These are phyloP conservation scores for Nicotiana paniculata DNA, from an alignment of 257 asterid species.

Conservation along the genomic window DNA sequence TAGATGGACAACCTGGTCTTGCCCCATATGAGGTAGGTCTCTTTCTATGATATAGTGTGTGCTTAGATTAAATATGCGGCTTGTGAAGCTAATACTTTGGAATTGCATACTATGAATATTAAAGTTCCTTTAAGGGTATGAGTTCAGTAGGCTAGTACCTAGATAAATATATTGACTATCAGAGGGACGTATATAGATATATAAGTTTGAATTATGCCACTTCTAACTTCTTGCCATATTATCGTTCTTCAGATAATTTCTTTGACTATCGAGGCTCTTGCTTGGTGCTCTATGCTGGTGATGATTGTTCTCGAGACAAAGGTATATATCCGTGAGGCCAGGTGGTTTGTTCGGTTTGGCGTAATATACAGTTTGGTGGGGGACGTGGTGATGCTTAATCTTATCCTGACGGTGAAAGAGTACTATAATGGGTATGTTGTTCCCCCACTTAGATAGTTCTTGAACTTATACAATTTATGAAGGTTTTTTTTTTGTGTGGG, in stretches of 20 bases:
- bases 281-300: slow-evolving; percentile 81
- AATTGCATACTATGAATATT: no score
- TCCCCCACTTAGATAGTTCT: not conserved
- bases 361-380: slow-evolving; percentile 74
- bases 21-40: slow-evolving; percentile 79
- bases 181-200: no score
- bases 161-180: no score
- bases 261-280: slow-evolving; percentile 58
- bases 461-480: not conserved
- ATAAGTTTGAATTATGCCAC: not conserved
- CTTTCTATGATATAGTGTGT: not conserved
- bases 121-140: no score
- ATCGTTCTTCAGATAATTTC: slow-evolving; percentile 43
- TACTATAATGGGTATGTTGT: slow-evolving; percentile 58
- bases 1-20: slow-evolving; percentile 55
- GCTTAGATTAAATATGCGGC: no score
- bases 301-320: slow-evolving; percentile 66
- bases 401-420: slow-evolving; percentile 51
- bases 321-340: slow-evolving; percentile 63
- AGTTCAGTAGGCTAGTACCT: no score
- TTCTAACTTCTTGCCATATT: not conserved
- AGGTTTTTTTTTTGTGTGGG: not conserved
- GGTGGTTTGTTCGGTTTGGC: slow-evolving; percentile 88
- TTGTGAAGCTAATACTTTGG: no score
- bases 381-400: slow-evolving; percentile 73